phyloP scores from a whole-genome alignment of 331 rosid genomes.

The Erythrophleum ivorense region DNA sequence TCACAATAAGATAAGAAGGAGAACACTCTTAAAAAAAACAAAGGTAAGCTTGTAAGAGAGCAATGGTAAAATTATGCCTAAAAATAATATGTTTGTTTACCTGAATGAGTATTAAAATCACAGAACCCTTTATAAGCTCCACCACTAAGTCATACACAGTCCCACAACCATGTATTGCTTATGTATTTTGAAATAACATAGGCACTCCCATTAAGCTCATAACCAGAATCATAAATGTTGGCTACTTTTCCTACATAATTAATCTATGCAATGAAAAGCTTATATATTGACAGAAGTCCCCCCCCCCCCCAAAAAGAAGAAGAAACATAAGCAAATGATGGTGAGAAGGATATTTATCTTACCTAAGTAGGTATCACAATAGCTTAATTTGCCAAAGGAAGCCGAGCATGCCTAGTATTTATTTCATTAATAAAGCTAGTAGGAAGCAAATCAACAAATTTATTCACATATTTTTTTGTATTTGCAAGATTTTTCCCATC shows the following conservation, averaged over 20 bases:
- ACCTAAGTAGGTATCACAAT: conserved; percentile 95
- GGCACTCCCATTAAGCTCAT: conserved; percentile 84
- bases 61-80: conserved; percentile 12
- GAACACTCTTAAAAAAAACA: conserved; percentile 69
- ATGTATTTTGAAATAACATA: conserved; percentile 90
- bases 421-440: conserved; percentile 54
- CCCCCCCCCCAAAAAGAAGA: no score
- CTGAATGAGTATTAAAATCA: conserved; percentile 93
- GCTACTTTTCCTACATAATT: conserved; percentile 97
- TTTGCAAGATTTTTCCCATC: conserved; percentile 69
- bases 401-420: conserved; percentile 64
- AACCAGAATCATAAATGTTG: conserved; percentile 79
- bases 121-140: conserved; percentile 98
- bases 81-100: conserved; percentile 39
- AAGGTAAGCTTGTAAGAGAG: conserved; percentile 41
- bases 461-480: conserved; percentile 61
- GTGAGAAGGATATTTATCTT: conserved; percentile 28
- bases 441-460: conserved; percentile 84
- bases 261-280: conserved; percentile 63
- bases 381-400: conserved; percentile 78
- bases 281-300: conserved; percentile 9
- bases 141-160: conserved; percentile 94
- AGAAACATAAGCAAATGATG: conserved; percentile 25
- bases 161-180: conserved; percentile 97
- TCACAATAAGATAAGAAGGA: conserved; percentile 95